Conservation (phyloP, 2,329 filamentous ascomycete genomes). For the Aspergillus awamori region DNA sequence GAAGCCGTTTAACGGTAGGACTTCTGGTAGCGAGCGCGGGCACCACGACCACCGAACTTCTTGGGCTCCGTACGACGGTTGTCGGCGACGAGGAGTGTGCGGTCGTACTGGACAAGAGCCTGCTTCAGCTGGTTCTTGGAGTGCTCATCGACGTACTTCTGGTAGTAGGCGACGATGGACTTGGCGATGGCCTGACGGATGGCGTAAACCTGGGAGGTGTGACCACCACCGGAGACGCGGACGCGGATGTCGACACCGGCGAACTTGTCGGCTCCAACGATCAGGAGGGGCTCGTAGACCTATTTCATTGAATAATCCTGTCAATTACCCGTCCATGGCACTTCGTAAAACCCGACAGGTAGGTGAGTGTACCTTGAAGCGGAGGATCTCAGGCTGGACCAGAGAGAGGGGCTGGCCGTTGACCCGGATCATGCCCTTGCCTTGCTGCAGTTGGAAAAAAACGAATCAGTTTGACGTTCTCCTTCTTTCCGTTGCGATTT, state of each 20-base stretch:
- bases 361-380: conserved; percentile 76
- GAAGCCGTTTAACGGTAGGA: conserved; percentile 82
- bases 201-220: conserved; percentile 96
- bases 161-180: conserved; percentile 97
- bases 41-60: conserved; percentile 84
- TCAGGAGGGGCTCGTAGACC: conserved; percentile 98
- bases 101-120: conserved; percentile 92
- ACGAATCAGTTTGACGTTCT: conserved; percentile 31
- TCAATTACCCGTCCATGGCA: conserved; percentile 5
- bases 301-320: conserved; percentile 35
- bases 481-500: background rate
- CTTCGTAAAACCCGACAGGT: background rate
- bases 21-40: conserved; percentile 97
- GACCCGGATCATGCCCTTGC: conserved; percentile 94
- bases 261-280: conserved; percentile 97
- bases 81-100: conserved; percentile 96
- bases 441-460: conserved; percentile 54
- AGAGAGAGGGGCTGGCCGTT: conserved; percentile 95
- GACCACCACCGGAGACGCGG: conserved; percentile 94
- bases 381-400: conserved; percentile 93
- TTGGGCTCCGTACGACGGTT: conserved; percentile 99
- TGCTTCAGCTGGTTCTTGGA: conserved; percentile 99
- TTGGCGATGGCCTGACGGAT: conserved; percentile 99
- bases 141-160: conserved; percentile 99
- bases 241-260: conserved; percentile 95